Conservation (phyloP, 2,329 filamentous ascomycete species). For the Penicillium sp. region DNA sequence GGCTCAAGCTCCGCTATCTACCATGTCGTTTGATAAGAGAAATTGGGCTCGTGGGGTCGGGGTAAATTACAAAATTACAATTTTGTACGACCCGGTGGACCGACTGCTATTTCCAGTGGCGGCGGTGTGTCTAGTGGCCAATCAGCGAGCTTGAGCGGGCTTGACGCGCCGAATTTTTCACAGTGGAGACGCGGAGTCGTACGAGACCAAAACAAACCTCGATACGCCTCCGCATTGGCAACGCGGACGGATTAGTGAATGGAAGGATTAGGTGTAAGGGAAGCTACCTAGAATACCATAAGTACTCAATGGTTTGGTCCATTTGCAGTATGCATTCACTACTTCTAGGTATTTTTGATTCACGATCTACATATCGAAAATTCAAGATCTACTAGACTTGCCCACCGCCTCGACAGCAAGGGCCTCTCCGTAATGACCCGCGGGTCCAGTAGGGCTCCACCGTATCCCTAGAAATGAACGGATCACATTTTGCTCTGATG, state of each 20-base stretch:
- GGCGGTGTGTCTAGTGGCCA: conserved; percentile 18
- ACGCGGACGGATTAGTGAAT: too few relatives aligned
- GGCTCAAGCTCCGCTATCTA: conserved; percentile 12
- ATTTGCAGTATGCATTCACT: too few relatives aligned
- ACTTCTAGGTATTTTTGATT: neutral
- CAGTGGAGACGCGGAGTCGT: conserved; percentile 18
- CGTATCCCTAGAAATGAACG: conserved; percentile 21
- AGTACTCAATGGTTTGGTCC: too few relatives aligned
- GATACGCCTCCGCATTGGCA: conserved; percentile 23
- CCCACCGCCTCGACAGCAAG: conserved; percentile 9
- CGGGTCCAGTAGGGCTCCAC: conserved; percentile 28
- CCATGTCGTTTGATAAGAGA: conserved; percentile 20
- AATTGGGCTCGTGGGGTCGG: conserved; percentile 9
- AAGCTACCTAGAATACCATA: too few relatives aligned
- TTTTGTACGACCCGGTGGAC: conserved; percentile 1
- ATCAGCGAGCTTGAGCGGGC: neutral
- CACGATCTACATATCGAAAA: neutral
- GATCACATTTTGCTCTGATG: conserved; percentile 23
- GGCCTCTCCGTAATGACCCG: conserved; percentile 28
- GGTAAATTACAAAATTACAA: conserved; percentile 10
- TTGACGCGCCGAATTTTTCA: conserved; percentile 21
- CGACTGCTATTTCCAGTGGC: conserved; percentile 8
- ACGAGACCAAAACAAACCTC: conserved; percentile 12
- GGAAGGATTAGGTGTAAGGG: too few relatives aligned
- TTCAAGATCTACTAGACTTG: neutral